Percentiles rank a stretch among this genome's conserved stretches.
Evolutionary conservation across 176 grass and related monocot genomes (phyloP).

Genomic region (Carex cristatella): DNA sequence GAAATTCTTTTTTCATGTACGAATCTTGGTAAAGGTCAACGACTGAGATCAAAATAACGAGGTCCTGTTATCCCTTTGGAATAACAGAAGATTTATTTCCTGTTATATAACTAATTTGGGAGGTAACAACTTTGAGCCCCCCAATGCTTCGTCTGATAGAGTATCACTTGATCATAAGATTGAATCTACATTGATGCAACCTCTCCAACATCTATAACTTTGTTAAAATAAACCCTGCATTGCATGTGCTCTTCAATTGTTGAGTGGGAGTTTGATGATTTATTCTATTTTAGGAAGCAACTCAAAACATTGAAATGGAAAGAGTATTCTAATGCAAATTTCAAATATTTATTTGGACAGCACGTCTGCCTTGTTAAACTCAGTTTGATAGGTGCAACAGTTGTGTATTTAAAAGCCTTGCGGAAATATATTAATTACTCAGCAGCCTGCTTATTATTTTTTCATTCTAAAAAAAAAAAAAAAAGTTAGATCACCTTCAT

Average conservation of each 20-base stretch:
- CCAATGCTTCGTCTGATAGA: not conserved
- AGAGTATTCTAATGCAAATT: not conserved
- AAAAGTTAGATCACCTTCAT: not conserved
- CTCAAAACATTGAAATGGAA: not conserved
- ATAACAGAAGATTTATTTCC: too few relatives aligned
- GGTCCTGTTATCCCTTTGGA: too few relatives aligned
- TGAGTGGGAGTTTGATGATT: not conserved
- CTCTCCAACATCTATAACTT: not conserved
- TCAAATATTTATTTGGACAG: not conserved
- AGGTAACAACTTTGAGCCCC: not conserved
- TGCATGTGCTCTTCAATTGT: slow-evolving; percentile 9
- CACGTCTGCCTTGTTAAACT: not conserved
- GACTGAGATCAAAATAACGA: too few relatives aligned
- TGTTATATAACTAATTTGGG: not conserved
- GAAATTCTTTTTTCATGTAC: too few relatives aligned
- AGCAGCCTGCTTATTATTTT: not conserved
- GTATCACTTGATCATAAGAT: not conserved
- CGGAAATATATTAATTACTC: not conserved
- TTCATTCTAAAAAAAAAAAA: not conserved
- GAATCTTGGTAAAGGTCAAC: too few relatives aligned
- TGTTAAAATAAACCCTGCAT: not conserved
- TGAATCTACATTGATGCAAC: not conserved
- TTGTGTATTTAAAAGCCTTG: not conserved
- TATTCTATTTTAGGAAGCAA: not conserved
- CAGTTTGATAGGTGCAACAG: not conserved